Evolutionary conservation across 441 rosid species (phyloP).

Genomic region (Adansonia rubrostipa): DNA sequence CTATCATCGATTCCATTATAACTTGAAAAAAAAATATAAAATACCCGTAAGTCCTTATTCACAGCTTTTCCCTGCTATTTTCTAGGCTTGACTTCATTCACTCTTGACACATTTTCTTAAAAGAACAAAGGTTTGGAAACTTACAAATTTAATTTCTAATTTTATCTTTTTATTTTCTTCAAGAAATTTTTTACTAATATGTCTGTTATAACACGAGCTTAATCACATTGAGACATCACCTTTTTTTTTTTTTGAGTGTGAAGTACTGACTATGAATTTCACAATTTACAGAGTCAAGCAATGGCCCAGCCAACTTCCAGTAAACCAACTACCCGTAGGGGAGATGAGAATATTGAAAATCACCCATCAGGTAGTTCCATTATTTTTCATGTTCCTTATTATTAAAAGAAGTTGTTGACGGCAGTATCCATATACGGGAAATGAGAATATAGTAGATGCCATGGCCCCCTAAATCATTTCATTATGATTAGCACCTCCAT

Average conservation of each 20-base stretch:
- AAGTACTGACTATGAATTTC: constrained; percentile 1
- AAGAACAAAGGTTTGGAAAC: no score
- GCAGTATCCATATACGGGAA: background rate
- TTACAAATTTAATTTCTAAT: no score
- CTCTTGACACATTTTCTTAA: background rate
- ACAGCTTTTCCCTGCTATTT: background rate
- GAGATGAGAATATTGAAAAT: constrained; percentile 48
- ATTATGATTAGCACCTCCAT: background rate
- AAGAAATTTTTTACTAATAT: background rate
- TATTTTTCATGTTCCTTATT: constrained; percentile 5
- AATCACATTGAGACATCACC: background rate
- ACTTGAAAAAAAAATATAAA: no score
- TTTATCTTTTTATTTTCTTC: background rate
- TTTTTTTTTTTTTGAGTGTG: background rate
- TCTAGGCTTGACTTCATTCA: constrained; percentile 3
- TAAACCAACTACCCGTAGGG: constrained; percentile 52
- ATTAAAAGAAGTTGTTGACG: background rate
- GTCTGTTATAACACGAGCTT: background rate
- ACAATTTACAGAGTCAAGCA: constrained; percentile 53
- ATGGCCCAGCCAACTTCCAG: constrained; percentile 43
- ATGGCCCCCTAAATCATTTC: background rate
- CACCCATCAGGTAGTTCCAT: constrained; percentile 49
- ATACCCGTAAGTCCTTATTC: background rate
- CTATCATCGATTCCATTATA: no score
- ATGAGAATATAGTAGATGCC: background rate